Percentiles rank a stretch among this genome's conserved stretches.
Conservation (phyloP, 1,139 yeast genomes). For the Blastobotrys buckinghamii region DNA sequence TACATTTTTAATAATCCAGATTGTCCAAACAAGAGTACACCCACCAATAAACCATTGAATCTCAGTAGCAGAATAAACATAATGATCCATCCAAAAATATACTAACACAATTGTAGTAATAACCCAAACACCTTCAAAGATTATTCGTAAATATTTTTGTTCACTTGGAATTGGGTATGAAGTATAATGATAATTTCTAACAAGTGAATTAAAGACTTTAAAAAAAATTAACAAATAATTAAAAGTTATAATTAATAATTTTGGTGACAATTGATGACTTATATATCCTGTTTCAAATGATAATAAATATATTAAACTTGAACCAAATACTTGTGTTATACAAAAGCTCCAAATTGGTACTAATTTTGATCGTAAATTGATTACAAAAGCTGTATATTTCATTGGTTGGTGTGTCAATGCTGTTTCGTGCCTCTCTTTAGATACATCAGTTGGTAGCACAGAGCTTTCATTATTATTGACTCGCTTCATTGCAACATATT, state of each 20-base stretch:
- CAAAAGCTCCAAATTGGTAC: not conserved
- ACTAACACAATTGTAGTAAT: not conserved
- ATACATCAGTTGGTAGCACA: not conserved
- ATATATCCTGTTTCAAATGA: not conserved
- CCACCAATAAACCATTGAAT: not conserved
- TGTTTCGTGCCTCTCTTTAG: not conserved
- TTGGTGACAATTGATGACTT: not conserved
- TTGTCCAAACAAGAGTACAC: not conserved
- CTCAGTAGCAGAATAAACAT: not conserved
- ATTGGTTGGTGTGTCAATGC: not conserved
- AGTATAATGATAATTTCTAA: no score
- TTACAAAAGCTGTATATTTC: not conserved
- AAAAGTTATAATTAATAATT: not conserved
- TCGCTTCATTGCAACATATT: not conserved
- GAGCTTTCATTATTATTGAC: not conserved
- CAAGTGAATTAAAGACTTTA: no score
- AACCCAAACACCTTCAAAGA: not conserved
- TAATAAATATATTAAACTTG: not conserved
- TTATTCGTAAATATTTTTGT: not conserved
- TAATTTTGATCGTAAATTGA: not conserved
- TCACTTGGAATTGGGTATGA: no score
- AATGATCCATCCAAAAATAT: not conserved
- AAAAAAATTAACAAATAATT: not conserved
- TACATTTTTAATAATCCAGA: not conserved
- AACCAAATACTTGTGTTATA: not conserved